Evolutionary conservation across 2,329 filamentous ascomycete genomes (phyloP).

Genomic region (Exserohilum turcica): DNA sequence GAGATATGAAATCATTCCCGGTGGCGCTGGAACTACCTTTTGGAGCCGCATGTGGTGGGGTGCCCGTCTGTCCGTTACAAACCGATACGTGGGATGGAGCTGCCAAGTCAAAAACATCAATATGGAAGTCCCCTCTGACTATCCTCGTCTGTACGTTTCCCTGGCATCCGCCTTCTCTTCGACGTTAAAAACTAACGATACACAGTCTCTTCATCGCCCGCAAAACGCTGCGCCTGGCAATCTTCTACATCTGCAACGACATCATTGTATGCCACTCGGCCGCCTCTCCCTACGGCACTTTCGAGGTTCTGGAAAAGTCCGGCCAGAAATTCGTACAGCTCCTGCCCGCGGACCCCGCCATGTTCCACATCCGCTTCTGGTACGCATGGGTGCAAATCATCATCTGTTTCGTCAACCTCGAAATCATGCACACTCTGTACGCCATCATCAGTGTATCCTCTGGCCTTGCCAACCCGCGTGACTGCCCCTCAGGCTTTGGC

Average conservation of each 20-base stretch:
- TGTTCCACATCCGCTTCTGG: constrained; percentile 15
- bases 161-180: neutral
- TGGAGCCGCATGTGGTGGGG: constrained; percentile 30
- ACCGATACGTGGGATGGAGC: constrained; percentile 34
- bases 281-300: constrained; percentile 28
- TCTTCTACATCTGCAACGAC: constrained; percentile 25
- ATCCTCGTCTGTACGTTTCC: constrained; percentile 28
- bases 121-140: constrained; percentile 20
- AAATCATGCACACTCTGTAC: constrained; percentile 16
- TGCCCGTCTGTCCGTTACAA: constrained; percentile 17
- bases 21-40: constrained; percentile 12
- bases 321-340: constrained; percentile 6
- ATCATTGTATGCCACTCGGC: constrained; percentile 22
- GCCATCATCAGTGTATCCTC: constrained; percentile 23
- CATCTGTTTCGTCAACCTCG: constrained; percentile 24
- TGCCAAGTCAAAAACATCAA: constrained; percentile 36
- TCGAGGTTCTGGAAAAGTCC: constrained; percentile 18
- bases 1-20: neutral
- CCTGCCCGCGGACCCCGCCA: constrained; percentile 7
- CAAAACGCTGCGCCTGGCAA: constrained; percentile 16
- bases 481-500: constrained; percentile 35
- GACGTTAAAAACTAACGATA: neutral
- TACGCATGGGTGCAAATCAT: constrained; percentile 29
- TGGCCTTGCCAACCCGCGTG: constrained; percentile 25
- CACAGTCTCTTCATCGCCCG: constrained; percentile 28